Percentiles rank a stretch among this genome's conserved stretches.
Conservation (phyloP, 1,284 basidiomycete genomes). For the Ceratobasidium sp. region DNA sequence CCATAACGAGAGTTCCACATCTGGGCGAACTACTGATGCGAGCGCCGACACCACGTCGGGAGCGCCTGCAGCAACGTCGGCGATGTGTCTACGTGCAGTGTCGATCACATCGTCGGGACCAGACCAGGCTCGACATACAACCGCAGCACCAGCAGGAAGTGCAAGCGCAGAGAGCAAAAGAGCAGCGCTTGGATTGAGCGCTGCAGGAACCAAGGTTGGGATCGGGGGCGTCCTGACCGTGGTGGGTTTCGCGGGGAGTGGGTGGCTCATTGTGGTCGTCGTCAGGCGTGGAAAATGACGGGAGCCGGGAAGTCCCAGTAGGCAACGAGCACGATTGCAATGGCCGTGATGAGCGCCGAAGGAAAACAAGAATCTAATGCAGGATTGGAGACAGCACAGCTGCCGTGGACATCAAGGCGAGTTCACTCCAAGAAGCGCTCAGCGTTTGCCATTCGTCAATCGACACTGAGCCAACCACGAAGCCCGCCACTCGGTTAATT, state of each 20-base stretch:
- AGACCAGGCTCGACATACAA: conserved; percentile 39
- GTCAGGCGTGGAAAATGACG: no score
- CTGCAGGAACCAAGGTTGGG: conserved; percentile 7
- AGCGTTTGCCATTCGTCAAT: no score
- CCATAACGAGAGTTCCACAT: conserved; percentile 33
- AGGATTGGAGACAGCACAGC: no score
- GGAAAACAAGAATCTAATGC: no score
- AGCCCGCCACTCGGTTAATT: no score
- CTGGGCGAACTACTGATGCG: conserved; percentile 22
- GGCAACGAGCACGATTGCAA: no score
- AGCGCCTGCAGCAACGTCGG: conserved; percentile 49
- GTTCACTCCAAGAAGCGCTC: no score
- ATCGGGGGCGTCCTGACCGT: no score
- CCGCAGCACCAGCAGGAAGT: conserved; percentile 16
- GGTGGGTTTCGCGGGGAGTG: conserved; percentile 60
- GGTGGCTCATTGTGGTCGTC: conserved; percentile 50
- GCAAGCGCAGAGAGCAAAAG: conserved; percentile 13
- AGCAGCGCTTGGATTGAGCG: background rate
- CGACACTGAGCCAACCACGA: no score
- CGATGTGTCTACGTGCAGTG: conserved; percentile 62
- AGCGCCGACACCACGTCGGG: conserved; percentile 25
- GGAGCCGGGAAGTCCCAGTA: no score
- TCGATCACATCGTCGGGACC: conserved; percentile 60
- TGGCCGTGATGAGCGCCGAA: no score
- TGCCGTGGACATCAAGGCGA: no score